phyloP scores from a whole-genome alignment of 2,329 filamentous ascomycete genomes.

The Aspergillus novoparasiticus region DNA sequence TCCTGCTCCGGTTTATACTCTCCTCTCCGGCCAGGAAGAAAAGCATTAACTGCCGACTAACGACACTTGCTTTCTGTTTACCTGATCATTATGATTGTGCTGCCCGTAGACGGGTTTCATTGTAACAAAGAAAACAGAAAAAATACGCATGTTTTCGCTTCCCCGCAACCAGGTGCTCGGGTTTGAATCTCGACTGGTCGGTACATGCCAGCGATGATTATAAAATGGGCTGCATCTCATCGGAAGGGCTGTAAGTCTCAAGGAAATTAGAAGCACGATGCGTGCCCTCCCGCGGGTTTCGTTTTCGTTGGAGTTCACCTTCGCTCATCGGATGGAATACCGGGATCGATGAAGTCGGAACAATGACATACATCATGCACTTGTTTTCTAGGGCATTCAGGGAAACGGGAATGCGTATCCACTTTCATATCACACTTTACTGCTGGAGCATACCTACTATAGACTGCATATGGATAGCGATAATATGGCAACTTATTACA shows the following conservation, averaged over 20 bases:
- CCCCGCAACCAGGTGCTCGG: neutral
- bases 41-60: conserved; percentile 20
- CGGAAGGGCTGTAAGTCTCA: neutral
- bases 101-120: neutral
- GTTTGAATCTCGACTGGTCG: neutral
- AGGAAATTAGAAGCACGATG: neutral
- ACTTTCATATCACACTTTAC: neutral
- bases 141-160: conserved; percentile 3
- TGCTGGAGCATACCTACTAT: neutral
- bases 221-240: conserved; percentile 1
- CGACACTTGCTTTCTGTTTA: conserved; percentile 6
- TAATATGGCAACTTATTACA: neutral
- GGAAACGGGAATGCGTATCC: neutral
- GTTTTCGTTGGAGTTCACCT: neutral
- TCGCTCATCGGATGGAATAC: neutral
- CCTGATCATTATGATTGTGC: neutral
- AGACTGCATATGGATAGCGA: neutral
- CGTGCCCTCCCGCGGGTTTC: neutral
- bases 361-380: neutral
- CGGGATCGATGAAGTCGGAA: neutral
- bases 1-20: conserved; percentile 77
- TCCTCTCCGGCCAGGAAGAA: conserved; percentile 67
- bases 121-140: conserved; percentile 10
- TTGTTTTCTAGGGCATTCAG: neutral
- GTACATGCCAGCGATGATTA: neutral